A percentile compares a stretch with the other conserved stretches of the same genome.
Conservation (phyloP, 2,329 filamentous ascomycete species). For the Chaetomium sp. region DNA sequence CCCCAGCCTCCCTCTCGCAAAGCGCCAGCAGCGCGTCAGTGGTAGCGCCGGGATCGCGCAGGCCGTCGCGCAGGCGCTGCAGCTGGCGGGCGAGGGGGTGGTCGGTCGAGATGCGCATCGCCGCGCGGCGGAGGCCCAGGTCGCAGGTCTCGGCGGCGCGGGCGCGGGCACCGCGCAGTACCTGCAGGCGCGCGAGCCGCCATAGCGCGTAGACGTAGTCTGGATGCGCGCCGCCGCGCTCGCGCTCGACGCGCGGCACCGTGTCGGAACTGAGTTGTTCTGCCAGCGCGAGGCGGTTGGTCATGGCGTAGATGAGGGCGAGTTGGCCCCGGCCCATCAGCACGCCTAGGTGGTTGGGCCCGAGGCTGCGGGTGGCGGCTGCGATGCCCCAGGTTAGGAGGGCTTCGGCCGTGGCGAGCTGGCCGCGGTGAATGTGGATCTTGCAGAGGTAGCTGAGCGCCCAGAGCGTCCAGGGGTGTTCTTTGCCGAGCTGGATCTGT, state of each 20-base stretch:
- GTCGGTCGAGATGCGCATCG: neutral
- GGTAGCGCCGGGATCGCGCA: neutral
- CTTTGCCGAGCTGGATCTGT: constrained; percentile 3
- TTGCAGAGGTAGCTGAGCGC: constrained; percentile 15
- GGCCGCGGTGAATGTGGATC: constrained; percentile 9
- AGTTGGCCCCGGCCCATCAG: constrained; percentile 12
- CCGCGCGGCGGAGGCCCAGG: neutral
- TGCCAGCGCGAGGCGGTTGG: neutral
- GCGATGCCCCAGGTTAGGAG: neutral
- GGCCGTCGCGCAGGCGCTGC: neutral
- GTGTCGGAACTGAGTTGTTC: neutral
- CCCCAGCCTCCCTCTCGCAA: neutral
- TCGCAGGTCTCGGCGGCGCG: neutral
- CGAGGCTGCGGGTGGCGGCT: constrained; percentile 3
- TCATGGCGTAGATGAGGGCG: neutral
- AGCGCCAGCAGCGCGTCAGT: neutral
- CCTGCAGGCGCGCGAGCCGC: constrained; percentile 5
- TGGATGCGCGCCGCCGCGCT: constrained; percentile 1
- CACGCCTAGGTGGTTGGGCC: constrained; percentile 4
- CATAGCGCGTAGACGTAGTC: constrained; percentile 9
- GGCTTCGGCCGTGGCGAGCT: neutral
- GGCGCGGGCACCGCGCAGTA: neutral
- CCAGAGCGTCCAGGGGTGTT: constrained; percentile 15
- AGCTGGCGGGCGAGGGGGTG: neutral
- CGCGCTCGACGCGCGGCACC: neutral